Percentiles rank a stretch among this genome's conserved stretches.
Evolutionary conservation across 225 moss, liverwort and hornwort species (phyloP).

Genomic region (Marchantia polymorpha): DNA sequence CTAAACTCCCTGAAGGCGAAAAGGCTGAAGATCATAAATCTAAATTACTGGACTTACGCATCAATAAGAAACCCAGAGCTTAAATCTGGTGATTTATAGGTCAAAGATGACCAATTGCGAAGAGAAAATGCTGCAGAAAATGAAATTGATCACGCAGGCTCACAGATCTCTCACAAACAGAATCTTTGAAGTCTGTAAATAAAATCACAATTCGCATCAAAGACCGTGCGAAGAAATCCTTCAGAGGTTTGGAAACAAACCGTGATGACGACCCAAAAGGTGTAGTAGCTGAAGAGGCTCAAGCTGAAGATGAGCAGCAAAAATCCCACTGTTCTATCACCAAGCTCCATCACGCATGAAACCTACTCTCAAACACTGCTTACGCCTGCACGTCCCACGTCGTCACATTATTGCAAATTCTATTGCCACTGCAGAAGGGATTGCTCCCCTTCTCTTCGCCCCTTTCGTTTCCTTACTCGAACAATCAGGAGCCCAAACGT

Average conservation of each 20-base stretch:
- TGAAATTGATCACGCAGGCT: background rate
- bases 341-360: conserved; percentile 57
- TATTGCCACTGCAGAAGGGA: too few relatives aligned
- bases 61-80: background rate
- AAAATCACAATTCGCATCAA: background rate
- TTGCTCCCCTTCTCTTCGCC: too few relatives aligned
- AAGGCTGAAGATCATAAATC: background rate
- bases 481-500: too few relatives aligned
- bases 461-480: too few relatives aligned
- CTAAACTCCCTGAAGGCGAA: background rate
- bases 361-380: background rate
- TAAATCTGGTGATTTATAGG: background rate
- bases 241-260: conserved; percentile 22
- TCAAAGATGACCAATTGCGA: background rate
- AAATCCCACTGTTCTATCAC: conserved; percentile 62
- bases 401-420: too few relatives aligned
- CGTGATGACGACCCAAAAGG: conserved; percentile 82
- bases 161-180: background rate
- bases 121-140: background rate
- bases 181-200: background rate
- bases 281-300: conserved; percentile 70
- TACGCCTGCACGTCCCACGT: background rate
- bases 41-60: background rate
- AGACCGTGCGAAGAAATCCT: background rate
- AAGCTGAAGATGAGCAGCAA: conserved; percentile 68